Percentiles rank a stretch among this genome's conserved stretches.
These are phyloP conservation scores for Obba rivulosa DNA, from an alignment of 768 basidiomycete genomes.

Conservation along the genomic window DNA sequence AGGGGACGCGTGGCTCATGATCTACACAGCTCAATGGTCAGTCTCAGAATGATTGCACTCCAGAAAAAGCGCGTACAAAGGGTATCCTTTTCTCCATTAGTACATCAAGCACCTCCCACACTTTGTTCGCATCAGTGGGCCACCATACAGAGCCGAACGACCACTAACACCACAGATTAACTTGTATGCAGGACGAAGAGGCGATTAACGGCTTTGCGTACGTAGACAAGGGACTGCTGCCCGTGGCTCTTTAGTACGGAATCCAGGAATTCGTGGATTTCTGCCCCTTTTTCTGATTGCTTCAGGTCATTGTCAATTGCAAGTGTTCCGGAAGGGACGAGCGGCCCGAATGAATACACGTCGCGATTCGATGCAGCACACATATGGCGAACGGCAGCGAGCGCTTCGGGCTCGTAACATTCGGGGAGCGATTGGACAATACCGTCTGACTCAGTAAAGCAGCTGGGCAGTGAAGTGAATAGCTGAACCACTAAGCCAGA, in stretches of 20 bases:
- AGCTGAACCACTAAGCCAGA: too few species aligned
- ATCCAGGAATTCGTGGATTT: slow-evolving; percentile 6
- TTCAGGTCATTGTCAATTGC: too few species aligned
- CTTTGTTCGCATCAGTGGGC: slow-evolving; percentile 12
- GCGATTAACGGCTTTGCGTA: slow-evolving; percentile 3
- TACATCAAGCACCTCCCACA: slow-evolving; percentile 15
- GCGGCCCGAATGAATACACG: slow-evolving; percentile 3
- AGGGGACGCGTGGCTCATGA: slow-evolving; percentile 13
- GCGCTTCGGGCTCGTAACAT: slow-evolving; percentile 9
- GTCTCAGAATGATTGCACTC: background rate
- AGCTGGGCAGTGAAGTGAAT: background rate
- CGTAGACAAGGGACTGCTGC: slow-evolving; percentile 16
- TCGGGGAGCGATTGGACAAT: slow-evolving; percentile 1
- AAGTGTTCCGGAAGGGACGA: background rate
- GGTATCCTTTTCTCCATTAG: slow-evolving; percentile 13
- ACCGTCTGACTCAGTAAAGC: slow-evolving; percentile 9
- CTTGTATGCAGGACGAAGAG: background rate
- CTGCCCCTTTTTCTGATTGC: slow-evolving; percentile 1
- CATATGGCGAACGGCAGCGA: slow-evolving; percentile 2
- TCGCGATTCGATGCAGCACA: slow-evolving; percentile 1
- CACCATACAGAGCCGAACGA: slow-evolving; percentile 17
- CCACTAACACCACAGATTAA: slow-evolving; percentile 1
- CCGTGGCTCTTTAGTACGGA: slow-evolving; percentile 6
- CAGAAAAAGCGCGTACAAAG: slow-evolving; percentile 8
- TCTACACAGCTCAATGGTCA: background rate